Conservation (phyloP, 106 monocot genomes). For the Iris macrosiphon region DNA sequence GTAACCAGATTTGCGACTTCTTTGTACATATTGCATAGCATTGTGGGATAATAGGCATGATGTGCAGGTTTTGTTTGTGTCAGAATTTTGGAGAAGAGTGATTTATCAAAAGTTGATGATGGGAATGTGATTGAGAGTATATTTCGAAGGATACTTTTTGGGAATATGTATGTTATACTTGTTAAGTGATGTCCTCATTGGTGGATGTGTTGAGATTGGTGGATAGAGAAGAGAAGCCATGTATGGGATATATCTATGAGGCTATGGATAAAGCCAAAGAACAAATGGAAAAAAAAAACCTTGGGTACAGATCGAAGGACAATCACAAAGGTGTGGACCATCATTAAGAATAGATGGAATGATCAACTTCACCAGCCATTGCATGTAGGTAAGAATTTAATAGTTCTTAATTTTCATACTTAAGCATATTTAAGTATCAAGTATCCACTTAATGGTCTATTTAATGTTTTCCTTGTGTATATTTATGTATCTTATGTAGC, state of each 20-base stretch:
- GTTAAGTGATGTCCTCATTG: too few relatives aligned
- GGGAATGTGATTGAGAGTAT: not conserved
- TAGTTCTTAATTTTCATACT: too few relatives aligned
- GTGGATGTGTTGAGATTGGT: not conserved
- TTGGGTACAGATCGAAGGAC: not conserved
- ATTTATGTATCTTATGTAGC: too few relatives aligned
- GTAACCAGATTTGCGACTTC: not conserved
- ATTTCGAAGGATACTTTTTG: not conserved
- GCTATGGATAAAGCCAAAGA: conserved; percentile 1
- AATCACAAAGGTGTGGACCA: not conserved
- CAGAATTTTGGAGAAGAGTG: not conserved
- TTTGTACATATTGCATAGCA: not conserved
- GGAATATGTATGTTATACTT: too few relatives aligned
- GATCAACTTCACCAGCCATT: not conserved
- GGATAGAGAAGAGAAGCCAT: not conserved
- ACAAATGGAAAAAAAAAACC: not conserved
- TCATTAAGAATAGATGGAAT: not conserved
- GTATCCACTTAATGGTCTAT: too few relatives aligned
- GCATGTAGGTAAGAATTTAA: not conserved
- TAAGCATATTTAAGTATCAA: too few relatives aligned
- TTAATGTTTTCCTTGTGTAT: too few relatives aligned
- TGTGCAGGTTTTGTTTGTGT: not conserved
- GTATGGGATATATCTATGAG: conserved; percentile 8
- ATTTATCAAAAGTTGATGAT: not conserved
- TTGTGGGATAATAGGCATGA: not conserved